A percentile compares a stretch with the other conserved stretches of the same genome.
Evolutionary conservation across 768 basidiomycete genomes (phyloP).

Genomic region (Boletus bicolor): DNA sequence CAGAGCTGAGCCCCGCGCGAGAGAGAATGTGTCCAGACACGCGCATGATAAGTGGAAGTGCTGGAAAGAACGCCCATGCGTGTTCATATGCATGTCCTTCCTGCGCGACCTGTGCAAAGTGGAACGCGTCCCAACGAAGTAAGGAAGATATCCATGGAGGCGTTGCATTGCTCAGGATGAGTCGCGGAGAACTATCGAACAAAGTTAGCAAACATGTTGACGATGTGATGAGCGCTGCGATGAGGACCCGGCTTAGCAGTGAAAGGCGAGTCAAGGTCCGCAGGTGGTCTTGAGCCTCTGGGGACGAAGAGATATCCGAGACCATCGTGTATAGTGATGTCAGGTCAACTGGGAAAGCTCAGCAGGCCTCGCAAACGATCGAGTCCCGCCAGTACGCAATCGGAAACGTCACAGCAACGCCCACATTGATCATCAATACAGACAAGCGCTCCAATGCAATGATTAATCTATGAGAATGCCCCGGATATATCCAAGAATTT

Average conservation of each 20-base stretch:
- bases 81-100: conserved; percentile 66
- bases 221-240: conserved; percentile 16
- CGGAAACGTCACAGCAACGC: too few species aligned
- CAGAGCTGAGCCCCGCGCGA: not conserved
- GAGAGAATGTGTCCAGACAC: conserved; percentile 26
- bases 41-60: conserved; percentile 54
- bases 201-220: conserved; percentile 20
- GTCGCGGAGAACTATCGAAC: conserved; percentile 29
- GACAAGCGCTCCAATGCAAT: not conserved
- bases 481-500: not conserved
- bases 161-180: conserved; percentile 11
- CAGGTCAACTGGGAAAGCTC: not conserved
- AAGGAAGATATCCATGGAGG: conserved; percentile 32
- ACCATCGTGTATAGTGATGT: not conserved
- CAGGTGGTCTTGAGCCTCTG: conserved; percentile 13
- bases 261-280: conserved; percentile 23
- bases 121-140: conserved; percentile 86
- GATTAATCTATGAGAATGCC: not conserved
- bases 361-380: not conserved
- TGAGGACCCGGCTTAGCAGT: conserved; percentile 19
- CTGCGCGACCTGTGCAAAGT: conserved; percentile 70
- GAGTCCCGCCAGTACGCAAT: not conserved
- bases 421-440: not conserved
- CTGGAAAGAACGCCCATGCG: conserved; percentile 86
- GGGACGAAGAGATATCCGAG: not conserved